Conservation (phyloP, 2,329 filamentous ascomycete genomes). For the Trichoderma brevicompactum region DNA sequence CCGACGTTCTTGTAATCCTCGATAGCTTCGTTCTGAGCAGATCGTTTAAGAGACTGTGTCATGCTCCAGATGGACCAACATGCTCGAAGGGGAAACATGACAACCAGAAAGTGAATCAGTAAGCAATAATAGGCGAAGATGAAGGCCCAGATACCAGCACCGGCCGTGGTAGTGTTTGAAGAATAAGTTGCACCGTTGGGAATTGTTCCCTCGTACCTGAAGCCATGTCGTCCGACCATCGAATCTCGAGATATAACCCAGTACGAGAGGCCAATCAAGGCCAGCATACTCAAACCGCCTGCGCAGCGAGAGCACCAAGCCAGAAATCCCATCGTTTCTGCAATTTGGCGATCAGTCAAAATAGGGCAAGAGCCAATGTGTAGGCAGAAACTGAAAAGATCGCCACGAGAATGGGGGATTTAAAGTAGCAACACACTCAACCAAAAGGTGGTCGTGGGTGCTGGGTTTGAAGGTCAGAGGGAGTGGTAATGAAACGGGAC, state of each 20-base stretch:
- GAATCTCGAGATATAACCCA: slow-evolving; percentile 60
- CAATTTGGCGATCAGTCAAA: not conserved
- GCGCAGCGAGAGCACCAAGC: slow-evolving; percentile 58
- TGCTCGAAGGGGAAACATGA: slow-evolving; percentile 65
- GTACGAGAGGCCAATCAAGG: slow-evolving; percentile 54
- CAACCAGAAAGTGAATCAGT: slow-evolving; percentile 66
- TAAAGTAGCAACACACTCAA: not conserved
- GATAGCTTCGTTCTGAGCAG: slow-evolving; percentile 50
- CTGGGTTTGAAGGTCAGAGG: not conserved
- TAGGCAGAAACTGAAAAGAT: not conserved
- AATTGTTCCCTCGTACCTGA: slow-evolving; percentile 49
- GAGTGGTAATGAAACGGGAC: too few species aligned
- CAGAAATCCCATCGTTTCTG: slow-evolving; percentile 55
- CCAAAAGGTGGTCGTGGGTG: not conserved
- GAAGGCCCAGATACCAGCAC: slow-evolving; percentile 56
- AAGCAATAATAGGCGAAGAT: slow-evolving; percentile 68
- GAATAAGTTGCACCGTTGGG: slow-evolving; percentile 40
- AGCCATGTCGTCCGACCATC: slow-evolving; percentile 48
- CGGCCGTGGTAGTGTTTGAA: slow-evolving; percentile 39
- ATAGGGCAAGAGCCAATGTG: not conserved
- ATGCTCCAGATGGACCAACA: slow-evolving; percentile 65
- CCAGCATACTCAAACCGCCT: slow-evolving; percentile 60
- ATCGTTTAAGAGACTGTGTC: slow-evolving; percentile 54
- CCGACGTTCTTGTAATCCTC: slow-evolving; percentile 52
- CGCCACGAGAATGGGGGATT: not conserved